phyloP scores from a whole-genome alignment of 495 filamentous ascomycete genomes.

The Chaetomidium leptoderma region DNA sequence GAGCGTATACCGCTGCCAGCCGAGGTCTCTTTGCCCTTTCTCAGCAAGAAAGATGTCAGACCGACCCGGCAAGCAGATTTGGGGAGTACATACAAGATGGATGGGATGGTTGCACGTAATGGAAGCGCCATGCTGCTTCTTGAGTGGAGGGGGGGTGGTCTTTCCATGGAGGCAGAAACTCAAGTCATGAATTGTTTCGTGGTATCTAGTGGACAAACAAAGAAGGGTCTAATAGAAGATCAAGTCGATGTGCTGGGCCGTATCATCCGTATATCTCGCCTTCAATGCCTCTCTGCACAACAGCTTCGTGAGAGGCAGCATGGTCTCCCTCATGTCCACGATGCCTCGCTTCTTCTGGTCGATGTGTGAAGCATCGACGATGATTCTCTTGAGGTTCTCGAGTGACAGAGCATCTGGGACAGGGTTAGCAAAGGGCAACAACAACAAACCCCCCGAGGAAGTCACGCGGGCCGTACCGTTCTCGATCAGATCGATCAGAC shows the following conservation, averaged over 20 bases:
- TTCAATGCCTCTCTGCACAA: constrained; percentile 64
- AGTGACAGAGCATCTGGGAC: constrained; percentile 61
- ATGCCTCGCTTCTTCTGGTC: constrained; percentile 89
- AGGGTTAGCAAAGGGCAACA: constrained; percentile 21
- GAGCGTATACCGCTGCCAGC: too few species aligned
- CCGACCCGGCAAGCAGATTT: too few species aligned
- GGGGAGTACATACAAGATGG: too few species aligned
- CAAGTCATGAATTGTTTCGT: too few species aligned
- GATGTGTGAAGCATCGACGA: constrained; percentile 84
- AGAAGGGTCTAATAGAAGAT: constrained; percentile 49
- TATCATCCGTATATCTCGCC: constrained; percentile 55
- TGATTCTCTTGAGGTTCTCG: constrained; percentile 66
- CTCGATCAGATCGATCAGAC: constrained; percentile 76
- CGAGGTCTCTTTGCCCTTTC: too few species aligned
- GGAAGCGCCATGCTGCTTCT: too few species aligned
- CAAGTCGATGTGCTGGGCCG: constrained; percentile 46
- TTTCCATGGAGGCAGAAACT: too few species aligned
- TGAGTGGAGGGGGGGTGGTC: too few species aligned
- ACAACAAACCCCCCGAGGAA: background rate
- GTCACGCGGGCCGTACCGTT: constrained; percentile 51
- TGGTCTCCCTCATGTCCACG: constrained; percentile 88
- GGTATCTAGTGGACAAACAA: constrained; percentile 6
- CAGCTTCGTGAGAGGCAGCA: constrained; percentile 66
- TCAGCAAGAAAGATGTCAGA: too few species aligned
- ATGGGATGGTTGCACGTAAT: too few species aligned